A percentile compares a stretch with the other conserved stretches of the same genome.
Evolutionary conservation across 768 basidiomycete genomes (phyloP).

Genomic region (Pulveroboletus frians): DNA sequence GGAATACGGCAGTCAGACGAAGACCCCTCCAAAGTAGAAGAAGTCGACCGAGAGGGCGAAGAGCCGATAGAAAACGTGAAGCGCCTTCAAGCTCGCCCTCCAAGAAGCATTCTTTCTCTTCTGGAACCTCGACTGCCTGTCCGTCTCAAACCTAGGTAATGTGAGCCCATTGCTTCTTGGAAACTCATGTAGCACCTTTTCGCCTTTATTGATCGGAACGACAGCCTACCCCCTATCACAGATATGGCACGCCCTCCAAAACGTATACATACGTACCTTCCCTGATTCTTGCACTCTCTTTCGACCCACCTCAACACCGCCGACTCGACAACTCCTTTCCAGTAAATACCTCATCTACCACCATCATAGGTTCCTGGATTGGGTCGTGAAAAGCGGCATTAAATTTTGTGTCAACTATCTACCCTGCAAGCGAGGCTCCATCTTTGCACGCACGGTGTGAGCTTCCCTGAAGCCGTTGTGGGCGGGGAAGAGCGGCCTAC

Average conservation of each 20-base stretch:
- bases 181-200: background rate
- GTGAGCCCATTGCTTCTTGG: conserved; percentile 38
- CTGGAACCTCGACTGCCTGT: conserved; percentile 81
- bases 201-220: conserved; percentile 35
- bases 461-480: conserved; percentile 22
- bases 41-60: conserved; percentile 28
- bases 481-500: too few relatives aligned
- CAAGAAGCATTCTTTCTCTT: conserved; percentile 86
- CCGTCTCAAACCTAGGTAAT: conserved; percentile 57
- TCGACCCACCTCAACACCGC: conserved; percentile 24
- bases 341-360: conserved; percentile 88
- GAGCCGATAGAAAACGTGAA: conserved; percentile 69
- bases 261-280: conserved; percentile 47
- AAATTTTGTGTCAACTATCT: conserved; percentile 98
- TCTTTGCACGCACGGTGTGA: conserved; percentile 94
- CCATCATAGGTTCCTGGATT: conserved; percentile 92
- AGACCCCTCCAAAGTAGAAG: conserved; percentile 11
- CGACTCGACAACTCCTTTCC: conserved; percentile 91
- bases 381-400: conserved; percentile 93
- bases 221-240: conserved; percentile 50
- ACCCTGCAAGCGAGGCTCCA: conserved; percentile 89
- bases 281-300: conserved; percentile 27
- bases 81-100: conserved; percentile 87
- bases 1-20: conserved; percentile 9
- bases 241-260: conserved; percentile 64